These are phyloP conservation scores for Calonectria hawksworthii DNA, from an alignment of 2,329 filamentous ascomycete species.

Conservation along the genomic window DNA sequence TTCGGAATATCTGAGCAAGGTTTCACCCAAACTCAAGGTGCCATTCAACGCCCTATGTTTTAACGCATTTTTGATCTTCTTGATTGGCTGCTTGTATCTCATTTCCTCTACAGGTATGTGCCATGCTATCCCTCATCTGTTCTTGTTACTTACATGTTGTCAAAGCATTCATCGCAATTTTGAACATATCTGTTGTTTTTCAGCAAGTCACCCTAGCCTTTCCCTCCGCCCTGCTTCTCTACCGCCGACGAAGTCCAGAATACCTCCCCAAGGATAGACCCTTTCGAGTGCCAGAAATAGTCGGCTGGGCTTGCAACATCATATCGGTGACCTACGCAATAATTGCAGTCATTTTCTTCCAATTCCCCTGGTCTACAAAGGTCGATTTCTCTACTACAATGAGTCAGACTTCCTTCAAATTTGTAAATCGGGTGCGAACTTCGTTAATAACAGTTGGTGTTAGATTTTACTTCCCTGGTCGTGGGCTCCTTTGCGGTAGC, in stretches of 20 bases:
- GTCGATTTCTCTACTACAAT: slow-evolving; percentile 1
- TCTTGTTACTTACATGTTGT: no score
- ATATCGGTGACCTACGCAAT: not conserved
- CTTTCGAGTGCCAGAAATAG: not conserved
- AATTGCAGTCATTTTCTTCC: slow-evolving; percentile 2
- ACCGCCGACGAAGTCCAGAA: not conserved
- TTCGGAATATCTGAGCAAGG: not conserved
- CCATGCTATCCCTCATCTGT: no score
- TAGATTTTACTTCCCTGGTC: not conserved
- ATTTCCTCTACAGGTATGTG: slow-evolving; percentile 11
- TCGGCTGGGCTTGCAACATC: slow-evolving; percentile 5
- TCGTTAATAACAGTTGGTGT: not conserved
- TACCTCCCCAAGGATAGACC: slow-evolving; percentile 5
- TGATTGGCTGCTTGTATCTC: slow-evolving; percentile 12
- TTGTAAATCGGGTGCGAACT: not conserved
- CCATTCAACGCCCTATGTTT: not conserved
- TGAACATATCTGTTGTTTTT: slow-evolving; percentile 12
- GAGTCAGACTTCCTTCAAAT: not conserved
- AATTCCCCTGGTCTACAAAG: slow-evolving; percentile 1
- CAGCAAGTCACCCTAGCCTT: slow-evolving; percentile 16
- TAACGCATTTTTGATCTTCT: slow-evolving; percentile 3
- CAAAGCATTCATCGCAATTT: slow-evolving; percentile 1
- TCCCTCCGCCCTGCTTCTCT: slow-evolving; percentile 1
- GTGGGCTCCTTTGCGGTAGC: not conserved
- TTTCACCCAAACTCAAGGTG: not conserved